Evolutionary conservation across 805 yeast genomes (phyloP).

Genomic region (Ogataea neopini): DNA sequence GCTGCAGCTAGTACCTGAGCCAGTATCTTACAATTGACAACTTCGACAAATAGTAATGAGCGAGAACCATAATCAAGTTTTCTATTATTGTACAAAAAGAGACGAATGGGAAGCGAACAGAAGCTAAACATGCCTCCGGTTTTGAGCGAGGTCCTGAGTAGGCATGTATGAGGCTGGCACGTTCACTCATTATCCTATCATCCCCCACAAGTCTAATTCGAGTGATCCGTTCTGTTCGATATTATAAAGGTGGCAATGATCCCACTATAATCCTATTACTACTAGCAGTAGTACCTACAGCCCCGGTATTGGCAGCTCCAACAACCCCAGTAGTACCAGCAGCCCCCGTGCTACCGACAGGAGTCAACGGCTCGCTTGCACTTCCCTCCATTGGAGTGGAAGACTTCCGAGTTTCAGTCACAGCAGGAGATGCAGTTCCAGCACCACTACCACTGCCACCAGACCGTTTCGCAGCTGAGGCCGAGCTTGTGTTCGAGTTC

Average conservation of each 20-base stretch:
- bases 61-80: no score
- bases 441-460: neutral
- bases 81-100: no score
- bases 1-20: no score
- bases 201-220: no score
- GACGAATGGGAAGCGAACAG: no score
- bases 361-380: neutral
- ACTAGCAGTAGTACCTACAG: neutral
- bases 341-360: neutral
- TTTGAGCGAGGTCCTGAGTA: no score
- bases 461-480: neutral
- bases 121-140: no score
- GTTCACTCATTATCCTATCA: no score
- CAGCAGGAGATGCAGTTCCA: neutral
- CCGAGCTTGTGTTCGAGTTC: neutral
- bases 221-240: conserved; percentile 8
- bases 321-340: neutral
- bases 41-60: no score
- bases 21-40: no score
- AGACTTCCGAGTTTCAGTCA: neutral
- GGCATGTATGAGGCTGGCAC: no score
- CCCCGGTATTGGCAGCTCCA: neutral
- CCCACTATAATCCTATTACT: conserved; percentile 15
- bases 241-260: conserved; percentile 12
- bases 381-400: conserved; percentile 1